Evolutionary conservation across 176 grass and related monocot genomes (phyloP), one percentile per base, ranked within the genome.

Genomic region (Thinopyrum elongatum): DNA sequence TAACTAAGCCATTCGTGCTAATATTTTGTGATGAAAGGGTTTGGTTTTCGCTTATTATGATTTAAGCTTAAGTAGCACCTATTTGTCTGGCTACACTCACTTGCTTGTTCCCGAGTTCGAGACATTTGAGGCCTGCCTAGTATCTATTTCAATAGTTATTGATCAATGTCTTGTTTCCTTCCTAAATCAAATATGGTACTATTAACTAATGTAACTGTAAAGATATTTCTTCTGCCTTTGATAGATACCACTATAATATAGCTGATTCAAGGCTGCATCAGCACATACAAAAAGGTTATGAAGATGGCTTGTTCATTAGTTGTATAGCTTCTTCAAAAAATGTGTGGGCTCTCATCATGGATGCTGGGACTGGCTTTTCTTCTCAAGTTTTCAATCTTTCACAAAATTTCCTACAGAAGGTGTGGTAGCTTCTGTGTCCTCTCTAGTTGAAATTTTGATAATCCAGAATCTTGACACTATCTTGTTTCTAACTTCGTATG

Each of bases 241-340:
- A 28, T 77, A 97, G 92, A 69, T 95, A 93, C 74, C 95, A 98
- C 65, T 90, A 93, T 70, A 95, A 98, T 87, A 86, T 98, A 86
- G 76, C 89, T 21, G 91, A 93, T 89, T 82, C 80, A 59, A 93
- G 95, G 76, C 87, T 98, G 21, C 89, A 84, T 35, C 87, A 95
- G 57, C 93, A 95, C 87, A 90, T 98, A 84, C 80, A 93, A 86
- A 93, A 91, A 73, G 93, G 93, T 30, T 87, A 90, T 72, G 89
- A 87, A 85, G 95, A 95, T 89, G 91, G 91, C 36, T 33, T 95
- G 47, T 88, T 86, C 83, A 95, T 98, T 74, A 93, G 95, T 70
- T 98, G 80, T 74, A 93, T 95, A 47, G 79, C 95, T 86, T 95
- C 92, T 87, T 74, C 83, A 74, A 36, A 16, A 80, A 95, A 90